Evolutionary conservation across 495 filamentous ascomycete genomes (phyloP).

Genomic region (Corynascus novoguineensis): DNA sequence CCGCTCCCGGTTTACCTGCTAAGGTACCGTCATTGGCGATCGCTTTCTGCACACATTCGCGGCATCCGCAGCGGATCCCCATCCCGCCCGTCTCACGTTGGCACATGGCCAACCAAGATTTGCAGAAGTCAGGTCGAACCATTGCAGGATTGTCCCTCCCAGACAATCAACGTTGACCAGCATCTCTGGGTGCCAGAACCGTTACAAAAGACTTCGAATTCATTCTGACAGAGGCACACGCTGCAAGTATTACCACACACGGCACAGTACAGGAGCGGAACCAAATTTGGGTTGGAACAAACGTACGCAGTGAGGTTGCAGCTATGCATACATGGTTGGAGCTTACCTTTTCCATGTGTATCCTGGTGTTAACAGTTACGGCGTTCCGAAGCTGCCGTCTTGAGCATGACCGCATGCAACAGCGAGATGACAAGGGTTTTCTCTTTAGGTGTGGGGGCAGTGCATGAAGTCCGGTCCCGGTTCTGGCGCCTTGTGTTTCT

Average conservation of each 20-base stretch:
- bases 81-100: slow-evolving; percentile 18
- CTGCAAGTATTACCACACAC: too few species aligned
- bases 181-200: slow-evolving; percentile 11
- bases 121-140: slow-evolving; percentile 19
- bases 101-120: slow-evolving; percentile 35
- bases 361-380: too few species aligned
- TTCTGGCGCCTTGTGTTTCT: slow-evolving; percentile 15
- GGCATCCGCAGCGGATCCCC: slow-evolving; percentile 15
- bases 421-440: not conserved
- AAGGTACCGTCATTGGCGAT: not conserved
- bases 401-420: not conserved
- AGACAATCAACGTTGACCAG: too few species aligned
- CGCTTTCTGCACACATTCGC: slow-evolving; percentile 7
- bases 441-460: not conserved
- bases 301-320: too few species aligned
- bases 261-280: too few species aligned
- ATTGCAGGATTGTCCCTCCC: not conserved
- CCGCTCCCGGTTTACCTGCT: not conserved
- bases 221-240: too few species aligned
- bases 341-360: too few species aligned
- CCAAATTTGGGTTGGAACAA: too few species aligned
- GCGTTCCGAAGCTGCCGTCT: too few species aligned
- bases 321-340: too few species aligned
- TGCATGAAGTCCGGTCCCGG: slow-evolving; percentile 17
- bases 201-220: not conserved